Evolutionary conservation across 805 yeast genomes (phyloP).

Genomic region (Saccharomycopsis synnaedendra): DNA sequence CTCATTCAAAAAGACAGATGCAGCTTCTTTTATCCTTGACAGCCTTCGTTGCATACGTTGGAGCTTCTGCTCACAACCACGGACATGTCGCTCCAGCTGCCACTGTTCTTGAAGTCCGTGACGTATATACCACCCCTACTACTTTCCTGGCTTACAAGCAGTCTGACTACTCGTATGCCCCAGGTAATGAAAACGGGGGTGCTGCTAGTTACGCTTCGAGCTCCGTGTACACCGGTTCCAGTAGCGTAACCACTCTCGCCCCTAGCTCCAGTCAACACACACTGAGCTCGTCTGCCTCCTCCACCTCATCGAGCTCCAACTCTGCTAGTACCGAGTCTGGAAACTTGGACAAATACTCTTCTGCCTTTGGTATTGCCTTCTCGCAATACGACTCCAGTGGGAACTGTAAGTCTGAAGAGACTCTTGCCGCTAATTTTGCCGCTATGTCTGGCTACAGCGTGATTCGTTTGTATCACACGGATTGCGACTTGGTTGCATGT

Average conservation of each 20-base stretch:
- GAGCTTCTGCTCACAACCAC: not conserved
- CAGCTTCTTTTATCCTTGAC: too few species aligned
- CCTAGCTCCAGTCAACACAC: constrained; percentile 7
- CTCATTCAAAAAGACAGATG: too few species aligned
- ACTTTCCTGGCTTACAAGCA: not conserved
- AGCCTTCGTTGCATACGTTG: too few species aligned
- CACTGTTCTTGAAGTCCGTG: not conserved
- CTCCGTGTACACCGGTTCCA: not conserved
- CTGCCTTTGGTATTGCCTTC: constrained; percentile 66
- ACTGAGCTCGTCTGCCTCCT: constrained; percentile 3
- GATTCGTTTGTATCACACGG: constrained; percentile 78
- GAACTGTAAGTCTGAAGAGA: constrained; percentile 49
- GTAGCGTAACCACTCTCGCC: not conserved
- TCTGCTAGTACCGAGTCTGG: constrained; percentile 25
- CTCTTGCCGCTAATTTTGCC: constrained; percentile 50
- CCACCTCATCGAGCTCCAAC: constrained; percentile 21
- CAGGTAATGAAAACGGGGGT: too few species aligned
- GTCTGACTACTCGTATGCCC: too few species aligned
- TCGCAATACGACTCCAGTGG: constrained; percentile 65
- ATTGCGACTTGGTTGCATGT: constrained; percentile 66
- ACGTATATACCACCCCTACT: not conserved
- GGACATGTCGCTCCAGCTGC: not conserved
- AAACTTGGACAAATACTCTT: constrained; percentile 22
- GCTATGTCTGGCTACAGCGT: constrained; percentile 38
- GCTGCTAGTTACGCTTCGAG: not conserved